Base-by-base conservation (phyloP, 192 early-diverging fungal genomes). In the Rhizoclosmatium sp. region DNA sequence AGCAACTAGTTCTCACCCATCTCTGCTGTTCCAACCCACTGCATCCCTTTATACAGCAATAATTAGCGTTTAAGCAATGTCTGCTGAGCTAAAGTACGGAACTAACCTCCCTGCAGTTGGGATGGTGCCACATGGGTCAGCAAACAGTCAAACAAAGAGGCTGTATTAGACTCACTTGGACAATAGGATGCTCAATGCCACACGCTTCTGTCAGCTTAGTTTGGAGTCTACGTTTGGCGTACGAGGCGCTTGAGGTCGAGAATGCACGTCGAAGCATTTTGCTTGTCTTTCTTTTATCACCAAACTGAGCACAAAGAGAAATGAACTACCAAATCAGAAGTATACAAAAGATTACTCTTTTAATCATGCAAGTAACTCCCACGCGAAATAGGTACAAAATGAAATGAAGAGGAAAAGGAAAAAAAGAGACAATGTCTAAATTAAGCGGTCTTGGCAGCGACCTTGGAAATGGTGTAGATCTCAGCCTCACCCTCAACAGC, bases 181-280 rank as follows among this genome's bases (percentile, higher is more conserved):
- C 61, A 47, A 75, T 75, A 2, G 72, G 72, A 64, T 75, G 72
- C 72, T 75, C 45, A 31, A 75, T 75, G 41, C 72, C 72, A 75
- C 19, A 9, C n/a, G 72, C 72, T 60, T 75, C 72, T 4, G 72
- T 75, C 44, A 75, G 59, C 44, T 75, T 75, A 12, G 58, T 75
- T 62, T 45, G 7, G 12, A 75, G 9, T 5, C 58, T 41, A 7
- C 72, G 72, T 23, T 21, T 48, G 40, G 66, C 44, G 42, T 65
- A 12, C 62, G 62, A 9, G 19, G 54, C 9, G 19, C 10, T n/a
- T 14, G 54, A 56, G 54, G 54, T 14, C 10, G 10, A 14, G 54
- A 56, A 56, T 9, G 10, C 19, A n/a, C 54, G 54, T 56, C 54
- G 54, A 56, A 56, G 54, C 9, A 56, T 56, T 56, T 56, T n/a